Percentiles rank a stretch among this genome's conserved stretches.
Conservation (phyloP, 345 rosid species). For the Durio zibethinus region DNA sequence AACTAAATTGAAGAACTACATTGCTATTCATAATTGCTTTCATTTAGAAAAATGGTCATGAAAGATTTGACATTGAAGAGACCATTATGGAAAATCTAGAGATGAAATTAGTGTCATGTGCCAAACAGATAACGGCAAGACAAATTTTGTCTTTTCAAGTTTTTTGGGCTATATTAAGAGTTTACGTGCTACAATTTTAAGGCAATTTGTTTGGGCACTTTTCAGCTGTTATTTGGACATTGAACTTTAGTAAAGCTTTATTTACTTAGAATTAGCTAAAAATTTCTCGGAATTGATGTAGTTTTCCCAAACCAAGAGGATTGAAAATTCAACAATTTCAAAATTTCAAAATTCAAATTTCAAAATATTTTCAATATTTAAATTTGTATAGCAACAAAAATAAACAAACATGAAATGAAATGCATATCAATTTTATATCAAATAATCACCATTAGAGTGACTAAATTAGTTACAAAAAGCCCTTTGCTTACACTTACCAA, state of each 20-base stretch:
- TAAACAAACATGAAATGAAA: too few species aligned
- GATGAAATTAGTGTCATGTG: neutral
- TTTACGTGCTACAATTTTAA: neutral
- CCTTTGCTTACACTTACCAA: too few species aligned
- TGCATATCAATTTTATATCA: neutral
- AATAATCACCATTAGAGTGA: neutral
- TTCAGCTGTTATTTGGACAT: neutral
- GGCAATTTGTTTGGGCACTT: neutral
- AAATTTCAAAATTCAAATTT: too few species aligned
- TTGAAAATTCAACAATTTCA: too few species aligned
- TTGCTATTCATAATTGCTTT: neutral
- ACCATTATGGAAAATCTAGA: neutral
- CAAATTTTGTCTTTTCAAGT: neutral
- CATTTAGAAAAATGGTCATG: neutral
- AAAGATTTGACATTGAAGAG: neutral
- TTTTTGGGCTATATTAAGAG: neutral
- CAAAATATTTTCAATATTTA: conserved; percentile 41
- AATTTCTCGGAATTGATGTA: neutral
- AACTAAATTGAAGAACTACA: neutral
- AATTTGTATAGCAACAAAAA: conserved; percentile 46
- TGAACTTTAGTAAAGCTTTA: neutral
- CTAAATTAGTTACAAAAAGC: neutral
- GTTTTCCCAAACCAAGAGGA: neutral
- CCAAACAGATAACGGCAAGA: neutral
- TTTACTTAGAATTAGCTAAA: neutral